phyloP scores from a whole-genome alignment of 495 filamentous ascomycete genomes.

The Astrothelium macrocarpum region DNA sequence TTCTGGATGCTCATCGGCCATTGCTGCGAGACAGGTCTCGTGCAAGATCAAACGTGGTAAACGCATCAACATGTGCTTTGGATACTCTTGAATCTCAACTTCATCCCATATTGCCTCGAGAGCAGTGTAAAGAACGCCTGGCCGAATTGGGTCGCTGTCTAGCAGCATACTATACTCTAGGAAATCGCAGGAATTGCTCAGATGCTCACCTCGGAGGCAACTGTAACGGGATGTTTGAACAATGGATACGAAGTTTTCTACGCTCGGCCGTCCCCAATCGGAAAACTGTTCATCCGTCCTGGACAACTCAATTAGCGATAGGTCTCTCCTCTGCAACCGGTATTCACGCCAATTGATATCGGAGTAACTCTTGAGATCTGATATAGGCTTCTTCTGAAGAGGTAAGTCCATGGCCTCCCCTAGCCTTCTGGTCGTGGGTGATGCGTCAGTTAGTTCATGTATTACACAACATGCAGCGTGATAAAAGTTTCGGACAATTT shows the following conservation, averaged over 20 bases:
- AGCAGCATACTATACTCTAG: neutral
- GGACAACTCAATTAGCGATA: neutral
- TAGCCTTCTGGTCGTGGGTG: neutral
- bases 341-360: neutral
- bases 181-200: constrained; percentile 1
- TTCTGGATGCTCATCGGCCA: neutral
- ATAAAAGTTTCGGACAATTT: constrained; percentile 25
- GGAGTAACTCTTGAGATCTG: neutral
- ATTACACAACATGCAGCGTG: neutral
- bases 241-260: constrained; percentile 4
- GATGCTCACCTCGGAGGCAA: neutral
- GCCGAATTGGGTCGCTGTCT: neutral
- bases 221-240: constrained; percentile 1
- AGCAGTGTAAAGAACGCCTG: constrained; percentile 1
- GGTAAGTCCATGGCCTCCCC: neutral
- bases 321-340: neutral
- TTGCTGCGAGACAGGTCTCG: constrained; percentile 10
- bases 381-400: neutral
- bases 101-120: constrained; percentile 32
- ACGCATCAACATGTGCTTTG: constrained; percentile 20
- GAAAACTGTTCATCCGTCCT: neutral
- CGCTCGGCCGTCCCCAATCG: neutral
- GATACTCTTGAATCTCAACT: constrained; percentile 33
- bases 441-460: neutral
- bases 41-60: constrained; percentile 26